Conservation (phyloP, 495 filamentous ascomycete species). For the Penicillium maclennaniae region DNA sequence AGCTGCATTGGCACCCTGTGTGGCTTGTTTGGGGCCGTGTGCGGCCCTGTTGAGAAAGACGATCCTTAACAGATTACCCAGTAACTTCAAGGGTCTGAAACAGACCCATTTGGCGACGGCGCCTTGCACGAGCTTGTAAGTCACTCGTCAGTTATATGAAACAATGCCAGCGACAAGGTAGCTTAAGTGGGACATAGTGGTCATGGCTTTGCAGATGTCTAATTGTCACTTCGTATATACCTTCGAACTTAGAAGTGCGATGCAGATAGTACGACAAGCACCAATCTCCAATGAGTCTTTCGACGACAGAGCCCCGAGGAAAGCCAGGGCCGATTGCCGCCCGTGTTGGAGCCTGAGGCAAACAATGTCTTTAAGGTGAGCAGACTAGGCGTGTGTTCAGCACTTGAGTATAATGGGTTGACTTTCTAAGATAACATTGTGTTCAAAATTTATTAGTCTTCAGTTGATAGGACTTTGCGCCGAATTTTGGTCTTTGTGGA, state of each 20-base stretch:
- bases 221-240: not conserved
- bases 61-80: not conserved
- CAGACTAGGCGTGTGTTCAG: too few relatives aligned
- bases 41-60: not conserved
- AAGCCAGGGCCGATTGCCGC: not conserved
- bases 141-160: slow-evolving; percentile 2
- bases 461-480: too few relatives aligned
- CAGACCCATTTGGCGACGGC: slow-evolving; percentile 1
- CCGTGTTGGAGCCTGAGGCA: not conserved
- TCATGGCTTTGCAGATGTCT: not conserved
- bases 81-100: slow-evolving; percentile 6
- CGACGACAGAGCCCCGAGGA: too few relatives aligned
- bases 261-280: too few relatives aligned
- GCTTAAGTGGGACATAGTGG: not conserved
- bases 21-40: not conserved
- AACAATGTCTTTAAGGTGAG: too few relatives aligned
- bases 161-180: not conserved
- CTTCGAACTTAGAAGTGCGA: too few relatives aligned
- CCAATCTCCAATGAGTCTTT: not conserved
- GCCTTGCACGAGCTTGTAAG: not conserved
- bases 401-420: too few relatives aligned
- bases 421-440: too few relatives aligned
- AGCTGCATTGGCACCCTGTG: not conserved
- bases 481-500: too few relatives aligned
- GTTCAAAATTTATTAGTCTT: too few relatives aligned